phyloP scores from a whole-genome alignment of 2,329 filamentous ascomycete genomes.

The Cladosporium oxysporum region DNA sequence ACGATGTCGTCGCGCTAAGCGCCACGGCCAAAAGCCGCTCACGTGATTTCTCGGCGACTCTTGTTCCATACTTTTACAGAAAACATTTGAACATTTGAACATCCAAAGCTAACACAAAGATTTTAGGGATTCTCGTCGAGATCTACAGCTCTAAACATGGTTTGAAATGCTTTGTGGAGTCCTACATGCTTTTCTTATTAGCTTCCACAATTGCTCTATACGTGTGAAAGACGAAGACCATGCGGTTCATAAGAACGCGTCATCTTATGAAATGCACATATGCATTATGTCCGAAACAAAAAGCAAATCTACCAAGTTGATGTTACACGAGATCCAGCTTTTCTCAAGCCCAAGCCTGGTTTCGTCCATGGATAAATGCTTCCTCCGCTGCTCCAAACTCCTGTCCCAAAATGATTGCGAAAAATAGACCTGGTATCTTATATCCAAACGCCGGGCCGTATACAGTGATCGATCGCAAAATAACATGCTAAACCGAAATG shows the following conservation, averaged over 20 bases:
- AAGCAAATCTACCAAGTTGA: not conserved
- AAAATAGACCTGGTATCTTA: slow-evolving; percentile 17
- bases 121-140: not conserved
- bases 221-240: not conserved
- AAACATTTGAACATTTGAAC: not conserved
- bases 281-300: not conserved
- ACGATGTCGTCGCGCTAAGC: not conserved
- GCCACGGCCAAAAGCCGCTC: not conserved
- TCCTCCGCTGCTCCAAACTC: not conserved
- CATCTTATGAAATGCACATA: not conserved
- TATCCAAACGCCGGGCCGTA: slow-evolving; percentile 15
- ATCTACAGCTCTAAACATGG: not conserved
- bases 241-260: not conserved
- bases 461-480: not conserved
- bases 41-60: not conserved
- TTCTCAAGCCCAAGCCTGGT: not conserved
- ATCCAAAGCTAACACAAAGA: not conserved
- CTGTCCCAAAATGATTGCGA: not conserved
- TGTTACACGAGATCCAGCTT: slow-evolving; percentile 4
- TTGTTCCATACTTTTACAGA: not conserved
- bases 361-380: not conserved
- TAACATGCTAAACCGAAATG: slow-evolving; percentile 4
- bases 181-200: not conserved
- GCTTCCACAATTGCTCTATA: not conserved
- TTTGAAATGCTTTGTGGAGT: not conserved